These are phyloP conservation scores for Cyclotella kingstonii DNA, from an alignment of 108 stramenopile genomes.

Conservation along the genomic window DNA sequence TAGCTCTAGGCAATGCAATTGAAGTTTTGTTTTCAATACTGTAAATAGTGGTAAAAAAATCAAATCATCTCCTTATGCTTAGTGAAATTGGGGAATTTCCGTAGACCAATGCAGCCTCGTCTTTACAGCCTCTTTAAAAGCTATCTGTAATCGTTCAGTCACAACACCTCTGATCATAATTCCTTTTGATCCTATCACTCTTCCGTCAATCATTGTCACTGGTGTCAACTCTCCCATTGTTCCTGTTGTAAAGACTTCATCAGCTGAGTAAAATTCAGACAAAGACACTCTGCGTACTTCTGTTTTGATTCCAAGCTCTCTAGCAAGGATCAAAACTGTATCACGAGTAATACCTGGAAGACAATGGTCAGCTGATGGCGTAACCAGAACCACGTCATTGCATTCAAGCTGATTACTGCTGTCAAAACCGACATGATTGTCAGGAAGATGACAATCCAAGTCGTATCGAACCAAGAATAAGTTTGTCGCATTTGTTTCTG, in stretches of 20 bases:
- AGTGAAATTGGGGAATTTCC: conserved; percentile 35
- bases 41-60: too few relatives aligned
- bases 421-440: neutral
- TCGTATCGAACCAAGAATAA: conserved; percentile 79
- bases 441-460: neutral
- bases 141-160: conserved; percentile 73
- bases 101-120: conserved; percentile 37
- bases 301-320: conserved; percentile 65
- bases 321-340: conserved; percentile 67
- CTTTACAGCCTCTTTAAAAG: conserved; percentile 50
- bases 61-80: too few relatives aligned
- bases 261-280: conserved; percentile 85
- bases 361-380: conserved; percentile 87
- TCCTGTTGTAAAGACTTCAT: conserved; percentile 92
- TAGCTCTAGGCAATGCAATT: too few relatives aligned
- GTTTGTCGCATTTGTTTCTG: conserved; percentile 93
- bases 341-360: conserved; percentile 87
- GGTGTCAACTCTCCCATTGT: conserved; percentile 95
- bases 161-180: conserved; percentile 45
- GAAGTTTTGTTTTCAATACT: too few relatives aligned
- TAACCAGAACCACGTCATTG: conserved; percentile 68
- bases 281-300: conserved; percentile 71
- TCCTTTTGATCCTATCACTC: conserved; percentile 61
- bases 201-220: conserved; percentile 88
- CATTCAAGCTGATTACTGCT: neutral